Evolutionary conservation across 805 yeast species (phyloP), one percentile per base, ranked within the genome.

Genomic region (Groenewaldozyma salmanticensis): DNA sequence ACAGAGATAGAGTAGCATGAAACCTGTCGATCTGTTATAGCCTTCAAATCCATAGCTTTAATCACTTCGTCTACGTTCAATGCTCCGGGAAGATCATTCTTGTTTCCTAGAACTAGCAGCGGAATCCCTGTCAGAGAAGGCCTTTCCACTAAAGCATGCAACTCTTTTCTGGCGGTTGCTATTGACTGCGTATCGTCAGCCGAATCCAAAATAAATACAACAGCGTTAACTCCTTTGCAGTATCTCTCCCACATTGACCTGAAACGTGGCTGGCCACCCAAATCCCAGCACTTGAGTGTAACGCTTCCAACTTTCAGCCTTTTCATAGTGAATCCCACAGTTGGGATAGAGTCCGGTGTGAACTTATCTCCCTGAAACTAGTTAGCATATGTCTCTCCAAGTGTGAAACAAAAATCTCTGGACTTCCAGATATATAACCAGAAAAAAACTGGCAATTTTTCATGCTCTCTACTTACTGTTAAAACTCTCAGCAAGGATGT

Each of bases 171-270:
- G 18, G 64, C 66, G 17, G 52, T 43, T 18, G 47, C 52, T 24
- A 60, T 34, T 13, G 53, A 49, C 21, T 21, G 21, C 9, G 58
- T 48, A 6, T 55, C 50, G 44, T 60, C 65, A 9, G 66, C 63
- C 1, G 63, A 44, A 43, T 61, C 65, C 9, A 61, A 58, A 15
- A 61, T 58, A 44, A 61, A 61, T 32, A 60, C 50, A 29, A 61
- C 60, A 11, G 64, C 64, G 38, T 51, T 52, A 38, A 58, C 62
- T 7, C 64, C 65, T 37, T 57, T 51, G 43, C 66, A 61, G 41
- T 61, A 61, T 17, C 66, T 51, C 36, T 61, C 66, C 66, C 66
- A 61, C 66, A 61, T 60, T 21, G 61, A 51, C 37, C 66, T 40
- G 47, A 61, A 61, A 27, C 66, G 48, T 5, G 65, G 64, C 46